Evolutionary conservation across 192 early-diverging fungal genomes (phyloP), one percentile per base, ranked within the genome.

Genomic region (Umbelopsis isabellina): DNA sequence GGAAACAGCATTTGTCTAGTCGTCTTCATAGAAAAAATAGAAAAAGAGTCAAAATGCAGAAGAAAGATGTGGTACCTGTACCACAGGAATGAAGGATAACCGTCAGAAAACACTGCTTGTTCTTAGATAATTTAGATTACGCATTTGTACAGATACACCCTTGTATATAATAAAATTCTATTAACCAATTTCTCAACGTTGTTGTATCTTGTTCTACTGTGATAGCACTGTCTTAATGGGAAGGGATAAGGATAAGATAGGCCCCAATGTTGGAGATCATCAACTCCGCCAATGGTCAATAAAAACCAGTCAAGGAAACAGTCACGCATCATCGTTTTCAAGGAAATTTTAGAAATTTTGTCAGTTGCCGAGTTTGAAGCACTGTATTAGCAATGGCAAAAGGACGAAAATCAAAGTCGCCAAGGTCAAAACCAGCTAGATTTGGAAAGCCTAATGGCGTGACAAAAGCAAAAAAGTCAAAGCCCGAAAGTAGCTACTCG

Each of bases 1-100:
- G 90, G 86, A 80, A 88, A 46, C 89, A 92, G 66, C 95, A 97
- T 66, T 51, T 91, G 10, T 75, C 72, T 20, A 91, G 89, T 49
- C 85, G 85, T 16, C 81, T 81, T 46, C 95, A 97, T 76, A 79
- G 81, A 67, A 84, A 82, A 49, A 83, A 81, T 22, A 79, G 67
- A 23, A 80, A 79, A 66, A 75, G 47, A 30, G 71, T 74, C 6
- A 73, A 69, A 37, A 77, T 81, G 49, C 53, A 76, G 48, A 83
- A 78, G 55, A 80, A 65, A 3, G 51, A 49, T 7, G 15, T 61
- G 27, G 55, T 18, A n/a, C 10, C 30, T 16, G 55, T 35, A 27
- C 27, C 30, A 15, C 27, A 61, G 7, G 30, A 2, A 35, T 35
- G 33, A 30, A 61, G 53, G 15, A 23, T 16, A 21, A 49, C 1